phyloP scores from a whole-genome alignment of 1,284 basidiomycete species.

The Sporisorium reilianum region DNA sequence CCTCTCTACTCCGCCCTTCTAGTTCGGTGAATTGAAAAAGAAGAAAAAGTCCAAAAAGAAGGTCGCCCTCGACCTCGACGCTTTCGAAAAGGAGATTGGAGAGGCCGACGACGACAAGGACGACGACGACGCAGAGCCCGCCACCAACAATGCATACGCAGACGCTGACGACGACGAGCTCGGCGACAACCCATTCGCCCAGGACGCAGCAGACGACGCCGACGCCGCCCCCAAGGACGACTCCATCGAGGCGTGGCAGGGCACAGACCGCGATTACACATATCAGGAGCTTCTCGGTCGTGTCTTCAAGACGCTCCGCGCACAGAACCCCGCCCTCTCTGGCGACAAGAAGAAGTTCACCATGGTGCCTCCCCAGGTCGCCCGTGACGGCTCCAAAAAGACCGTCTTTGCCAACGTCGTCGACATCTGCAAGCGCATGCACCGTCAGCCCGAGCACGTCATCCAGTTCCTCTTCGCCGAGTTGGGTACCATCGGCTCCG shows the following conservation, averaged over 20 bases:
- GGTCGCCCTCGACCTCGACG: conserved; percentile 69
- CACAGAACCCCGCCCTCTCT: conserved; percentile 88
- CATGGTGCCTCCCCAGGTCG: conserved; percentile 94
- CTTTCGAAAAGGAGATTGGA: conserved; percentile 69
- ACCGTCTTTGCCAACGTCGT: conserved; percentile 95
- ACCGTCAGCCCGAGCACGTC: conserved; percentile 98
- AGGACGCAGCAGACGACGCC: conserved; percentile 46
- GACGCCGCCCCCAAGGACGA: conserved; percentile 38
- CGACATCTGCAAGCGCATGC: conserved; percentile 99
- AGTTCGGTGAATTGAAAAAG: conserved; percentile 74
- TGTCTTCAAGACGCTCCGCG: conserved; percentile 90
- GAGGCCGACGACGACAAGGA: conserved; percentile 72
- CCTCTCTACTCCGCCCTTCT: too few species aligned
- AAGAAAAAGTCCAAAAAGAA: conserved; percentile 71
- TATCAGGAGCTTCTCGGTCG: conserved; percentile 95
- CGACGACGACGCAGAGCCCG: conserved; percentile 62
- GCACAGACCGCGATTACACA: conserved; percentile 91
- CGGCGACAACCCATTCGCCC: conserved; percentile 62
- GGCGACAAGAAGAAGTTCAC: conserved; percentile 89
- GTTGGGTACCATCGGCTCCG: conserved; percentile 96
- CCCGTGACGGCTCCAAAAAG: conserved; percentile 94
- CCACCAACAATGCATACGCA: conserved; percentile 74
- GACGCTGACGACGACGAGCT: conserved; percentile 68
- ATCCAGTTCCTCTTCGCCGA: conserved; percentile 98
- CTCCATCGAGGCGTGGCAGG: conserved; percentile 77